Percentiles rank a stretch among this genome's conserved stretches.
phyloP scores from a whole-genome alignment of 352 stramenopile species.

The Elongisporangium prolatum region DNA sequence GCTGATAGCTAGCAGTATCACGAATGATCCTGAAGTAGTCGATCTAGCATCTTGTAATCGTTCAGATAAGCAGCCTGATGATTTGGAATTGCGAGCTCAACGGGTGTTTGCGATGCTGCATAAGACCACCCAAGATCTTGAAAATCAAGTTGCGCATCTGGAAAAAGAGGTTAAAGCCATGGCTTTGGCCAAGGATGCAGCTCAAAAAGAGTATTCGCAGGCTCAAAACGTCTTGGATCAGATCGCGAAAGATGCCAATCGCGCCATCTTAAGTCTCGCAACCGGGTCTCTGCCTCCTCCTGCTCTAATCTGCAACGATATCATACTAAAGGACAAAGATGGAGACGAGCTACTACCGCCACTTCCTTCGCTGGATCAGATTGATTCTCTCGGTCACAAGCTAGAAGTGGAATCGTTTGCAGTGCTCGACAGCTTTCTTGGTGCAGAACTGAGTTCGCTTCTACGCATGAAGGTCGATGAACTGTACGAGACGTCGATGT shows the following conservation, averaged over 20 bases:
- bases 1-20: not conserved
- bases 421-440: conserved; percentile 32
- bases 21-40: not conserved
- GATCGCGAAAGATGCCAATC: conserved; percentile 27
- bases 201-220: conserved; percentile 19
- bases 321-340: not conserved
- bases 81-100: conserved; percentile 16
- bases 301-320: conserved; percentile 5
- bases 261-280: conserved; percentile 26
- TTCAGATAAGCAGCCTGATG: not conserved
- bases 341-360: conserved; percentile 20
- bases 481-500: not conserved
- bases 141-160: conserved; percentile 22
- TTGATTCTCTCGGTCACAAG: conserved; percentile 8
- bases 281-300: conserved; percentile 5
- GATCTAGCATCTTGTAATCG: not conserved
- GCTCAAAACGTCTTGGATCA: conserved; percentile 19
- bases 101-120: conserved; percentile 25
- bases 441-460: not conserved
- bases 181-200: conserved; percentile 14
- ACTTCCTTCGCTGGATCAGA: conserved; percentile 11
- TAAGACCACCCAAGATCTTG: conserved; percentile 13
- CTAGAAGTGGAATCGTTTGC: conserved; percentile 20
- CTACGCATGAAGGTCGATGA: not conserved
- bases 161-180: conserved; percentile 20